Percentiles rank a stretch among this genome's conserved stretches.
phyloP scores from a whole-genome alignment of 352 stramenopile species.

The Thalassiosira mediterranea region DNA sequence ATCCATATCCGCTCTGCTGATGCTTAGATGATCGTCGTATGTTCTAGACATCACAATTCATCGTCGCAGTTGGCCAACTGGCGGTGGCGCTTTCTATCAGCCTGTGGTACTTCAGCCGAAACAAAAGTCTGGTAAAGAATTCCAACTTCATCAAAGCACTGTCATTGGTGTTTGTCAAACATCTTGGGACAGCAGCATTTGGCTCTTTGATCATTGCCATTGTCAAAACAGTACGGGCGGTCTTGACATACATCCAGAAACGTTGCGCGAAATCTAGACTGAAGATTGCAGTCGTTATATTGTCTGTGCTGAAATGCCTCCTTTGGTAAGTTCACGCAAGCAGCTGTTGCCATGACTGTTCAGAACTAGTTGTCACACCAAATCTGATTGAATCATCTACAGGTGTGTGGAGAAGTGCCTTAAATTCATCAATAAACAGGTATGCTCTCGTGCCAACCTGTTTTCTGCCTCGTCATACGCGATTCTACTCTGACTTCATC shows the following conservation, averaged over 20 bases:
- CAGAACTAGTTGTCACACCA: too few species aligned
- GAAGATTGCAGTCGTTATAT: conserved; percentile 84
- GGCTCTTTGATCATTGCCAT: conserved; percentile 95
- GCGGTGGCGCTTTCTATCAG: conserved; percentile 87
- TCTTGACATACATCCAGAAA: conserved; percentile 92
- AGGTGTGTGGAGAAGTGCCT: conserved; percentile 92
- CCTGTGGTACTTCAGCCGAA: conserved; percentile 85
- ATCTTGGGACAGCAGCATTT: conserved; percentile 94
- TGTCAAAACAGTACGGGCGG: conserved; percentile 93
- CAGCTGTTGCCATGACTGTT: too few species aligned
- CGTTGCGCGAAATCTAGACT: conserved; percentile 89
- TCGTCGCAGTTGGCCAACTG: conserved; percentile 94
- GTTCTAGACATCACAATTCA: too few species aligned
- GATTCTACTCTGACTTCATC: too few species aligned
- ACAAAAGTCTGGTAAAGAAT: conserved; percentile 78
- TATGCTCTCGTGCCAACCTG: conserved; percentile 92
- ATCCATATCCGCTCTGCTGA: too few species aligned
- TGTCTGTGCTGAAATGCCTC: conserved; percentile 91
- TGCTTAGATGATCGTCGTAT: too few species aligned
- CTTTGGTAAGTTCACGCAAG: too few species aligned
- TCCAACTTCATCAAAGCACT: conserved; percentile 62
- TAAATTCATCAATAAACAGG: conserved; percentile 96
- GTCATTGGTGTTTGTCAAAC: conserved; percentile 83
- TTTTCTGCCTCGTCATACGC: too few species aligned
- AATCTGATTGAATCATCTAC: too few species aligned